phyloP scores from a whole-genome alignment of 1,284 basidiomycete species.

The Ceratobasidium sp. region DNA sequence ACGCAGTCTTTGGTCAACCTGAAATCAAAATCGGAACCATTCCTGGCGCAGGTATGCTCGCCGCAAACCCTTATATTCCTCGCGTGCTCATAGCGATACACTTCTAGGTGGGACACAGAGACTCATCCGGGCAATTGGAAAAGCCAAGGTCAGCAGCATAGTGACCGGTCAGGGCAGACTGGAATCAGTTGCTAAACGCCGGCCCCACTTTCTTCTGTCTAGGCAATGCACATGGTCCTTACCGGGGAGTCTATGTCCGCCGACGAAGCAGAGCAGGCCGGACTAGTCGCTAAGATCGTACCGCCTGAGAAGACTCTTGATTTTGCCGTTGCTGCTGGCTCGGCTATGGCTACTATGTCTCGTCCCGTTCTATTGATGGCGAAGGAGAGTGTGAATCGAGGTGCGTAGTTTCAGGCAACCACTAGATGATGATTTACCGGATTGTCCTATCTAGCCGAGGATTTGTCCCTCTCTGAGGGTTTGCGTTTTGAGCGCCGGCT shows the following conservation, averaged over 20 bases:
- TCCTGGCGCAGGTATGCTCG: conserved; percentile 61
- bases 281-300: conserved; percentile 42
- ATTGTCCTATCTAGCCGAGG: conserved; percentile 9
- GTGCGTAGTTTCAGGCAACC: conserved; percentile 19
- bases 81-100: neutral
- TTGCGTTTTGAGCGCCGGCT: conserved; percentile 42
- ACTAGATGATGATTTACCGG: neutral
- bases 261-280: conserved; percentile 39
- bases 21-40: conserved; percentile 78
- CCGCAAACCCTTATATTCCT: neutral
- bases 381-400: conserved; percentile 44
- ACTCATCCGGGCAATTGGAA: conserved; percentile 69
- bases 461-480: conserved; percentile 35
- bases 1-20: conserved; percentile 71
- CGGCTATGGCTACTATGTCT: conserved; percentile 41
- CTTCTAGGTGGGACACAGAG: conserved; percentile 62
- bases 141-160: conserved; percentile 59
- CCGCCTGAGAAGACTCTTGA: conserved; percentile 38
- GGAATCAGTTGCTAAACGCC: neutral
- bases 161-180: neutral
- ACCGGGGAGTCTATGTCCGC: conserved; percentile 44
- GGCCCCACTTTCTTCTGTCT: neutral
- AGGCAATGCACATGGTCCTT: conserved; percentile 45
- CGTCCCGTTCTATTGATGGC: conserved; percentile 43
- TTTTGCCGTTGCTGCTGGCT: conserved; percentile 40